These are phyloP conservation scores for Globisporangium canariense DNA, from an alignment of 352 stramenopile species.

Conservation along the genomic window DNA sequence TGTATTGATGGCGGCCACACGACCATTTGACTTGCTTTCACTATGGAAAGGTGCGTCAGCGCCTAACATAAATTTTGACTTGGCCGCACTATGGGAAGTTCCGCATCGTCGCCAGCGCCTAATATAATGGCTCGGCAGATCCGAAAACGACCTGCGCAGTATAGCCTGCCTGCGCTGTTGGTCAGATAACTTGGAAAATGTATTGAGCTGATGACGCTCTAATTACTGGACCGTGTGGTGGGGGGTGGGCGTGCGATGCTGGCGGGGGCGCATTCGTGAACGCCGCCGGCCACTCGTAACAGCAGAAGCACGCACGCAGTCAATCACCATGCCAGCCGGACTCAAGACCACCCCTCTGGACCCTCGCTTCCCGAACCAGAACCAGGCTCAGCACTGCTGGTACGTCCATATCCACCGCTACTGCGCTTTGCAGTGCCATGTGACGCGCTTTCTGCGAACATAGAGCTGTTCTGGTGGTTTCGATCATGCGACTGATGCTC, in stretches of 20 bases:
- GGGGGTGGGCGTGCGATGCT: background rate
- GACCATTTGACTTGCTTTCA: too few species aligned
- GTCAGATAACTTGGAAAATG: too few species aligned
- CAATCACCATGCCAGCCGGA: slow-evolving; percentile 45
- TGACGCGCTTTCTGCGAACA: background rate
- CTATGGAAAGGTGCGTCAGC: too few species aligned
- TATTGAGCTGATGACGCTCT: too few species aligned
- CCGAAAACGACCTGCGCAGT: too few species aligned
- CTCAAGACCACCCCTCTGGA: slow-evolving; percentile 85
- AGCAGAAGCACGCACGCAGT: background rate
- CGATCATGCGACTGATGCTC: background rate
- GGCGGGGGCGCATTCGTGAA: slow-evolving; percentile 20
- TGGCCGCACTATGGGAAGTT: too few species aligned
- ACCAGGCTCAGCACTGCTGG: slow-evolving; percentile 88
- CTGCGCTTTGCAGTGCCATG: too few species aligned
- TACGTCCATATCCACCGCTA: slow-evolving; percentile 15
- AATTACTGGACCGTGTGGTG: background rate
- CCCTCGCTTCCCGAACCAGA: slow-evolving; percentile 84
- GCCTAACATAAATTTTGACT: too few species aligned
- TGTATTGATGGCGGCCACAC: too few species aligned
- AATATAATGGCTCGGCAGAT: too few species aligned
- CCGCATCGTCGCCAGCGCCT: too few species aligned
- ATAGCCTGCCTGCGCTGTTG: too few species aligned
- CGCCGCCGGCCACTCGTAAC: slow-evolving; percentile 15
- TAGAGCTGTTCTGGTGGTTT: slow-evolving; percentile 6